These are phyloP conservation scores for Bruguiera parviflora DNA, from an alignment of 345 rosid genomes.

Conservation along the genomic window DNA sequence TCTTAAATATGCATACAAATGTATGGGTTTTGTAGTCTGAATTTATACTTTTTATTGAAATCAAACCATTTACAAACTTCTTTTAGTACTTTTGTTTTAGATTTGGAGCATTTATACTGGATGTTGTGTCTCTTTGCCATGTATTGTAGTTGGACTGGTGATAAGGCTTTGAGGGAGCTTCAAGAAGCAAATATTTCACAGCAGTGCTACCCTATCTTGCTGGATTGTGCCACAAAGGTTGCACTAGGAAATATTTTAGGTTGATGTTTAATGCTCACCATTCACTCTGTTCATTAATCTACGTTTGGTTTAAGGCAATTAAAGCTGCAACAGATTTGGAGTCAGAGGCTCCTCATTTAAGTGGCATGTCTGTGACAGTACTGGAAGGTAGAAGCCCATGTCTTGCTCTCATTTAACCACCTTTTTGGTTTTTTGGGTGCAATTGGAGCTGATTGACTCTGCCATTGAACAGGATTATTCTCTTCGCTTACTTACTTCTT, in stretches of 20 bases:
- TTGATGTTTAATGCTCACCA: not conserved
- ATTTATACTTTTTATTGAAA: no score
- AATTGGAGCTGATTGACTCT: conserved; percentile 19
- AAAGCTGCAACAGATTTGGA: conserved; percentile 75
- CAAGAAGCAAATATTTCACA: conserved; percentile 78
- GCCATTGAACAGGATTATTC: conserved; percentile 58
- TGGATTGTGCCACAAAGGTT: conserved; percentile 84
- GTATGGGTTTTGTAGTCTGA: no score
- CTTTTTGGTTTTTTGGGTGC: not conserved
- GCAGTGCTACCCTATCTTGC: conserved; percentile 79
- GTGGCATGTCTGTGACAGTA: conserved; percentile 72
- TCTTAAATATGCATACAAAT: no score
- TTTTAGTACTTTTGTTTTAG: not conserved
- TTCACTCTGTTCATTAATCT: conserved; percentile 15
- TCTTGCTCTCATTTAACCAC: conserved; percentile 7
- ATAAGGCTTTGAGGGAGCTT: conserved; percentile 77
- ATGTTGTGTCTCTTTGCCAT: not conserved
- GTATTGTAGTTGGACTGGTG: conserved; percentile 81
- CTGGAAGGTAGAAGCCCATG: conserved; percentile 59
- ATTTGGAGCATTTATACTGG: not conserved
- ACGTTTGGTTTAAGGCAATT: conserved; percentile 60
- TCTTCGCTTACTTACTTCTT: conserved; percentile 87
- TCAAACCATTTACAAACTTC: not conserved
- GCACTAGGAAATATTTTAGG: not conserved
- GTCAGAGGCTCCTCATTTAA: conserved; percentile 58